phyloP scores from a whole-genome alignment of 2,329 filamentous ascomycete genomes.

The Aspergillus hortae region DNA sequence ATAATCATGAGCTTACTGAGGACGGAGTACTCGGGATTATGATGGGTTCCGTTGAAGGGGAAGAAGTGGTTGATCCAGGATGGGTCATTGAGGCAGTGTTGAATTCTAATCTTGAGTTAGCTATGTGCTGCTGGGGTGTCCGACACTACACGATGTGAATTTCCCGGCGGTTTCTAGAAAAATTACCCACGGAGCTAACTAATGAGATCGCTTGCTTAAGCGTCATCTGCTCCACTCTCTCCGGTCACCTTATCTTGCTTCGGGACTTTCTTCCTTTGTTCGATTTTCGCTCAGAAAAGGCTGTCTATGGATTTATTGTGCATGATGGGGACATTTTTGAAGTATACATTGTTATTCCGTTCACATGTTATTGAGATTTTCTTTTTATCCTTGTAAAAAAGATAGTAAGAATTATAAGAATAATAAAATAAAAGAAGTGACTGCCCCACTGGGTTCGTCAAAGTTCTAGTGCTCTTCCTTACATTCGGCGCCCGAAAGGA shows the following conservation, averaged over 20 bases:
- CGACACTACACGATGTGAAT: too few relatives aligned
- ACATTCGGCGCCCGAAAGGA: slow-evolving; percentile 4
- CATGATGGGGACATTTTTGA: not conserved
- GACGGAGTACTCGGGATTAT: too few relatives aligned
- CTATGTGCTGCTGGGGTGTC: too few relatives aligned
- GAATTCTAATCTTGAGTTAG: too few relatives aligned
- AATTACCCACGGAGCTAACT: slow-evolving; percentile 10
- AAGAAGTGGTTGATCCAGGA: too few relatives aligned
- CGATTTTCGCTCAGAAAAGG: not conserved
- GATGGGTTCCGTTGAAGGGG: too few relatives aligned
- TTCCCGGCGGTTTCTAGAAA: slow-evolving; percentile 10
- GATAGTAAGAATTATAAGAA: not conserved
- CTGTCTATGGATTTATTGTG: not conserved
- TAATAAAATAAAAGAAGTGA: not conserved
- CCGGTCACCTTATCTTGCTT: slow-evolving; percentile 10
- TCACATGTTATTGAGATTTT: not conserved
- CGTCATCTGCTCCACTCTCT: slow-evolving; percentile 13
- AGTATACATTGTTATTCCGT: not conserved
- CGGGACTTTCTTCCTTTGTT: not conserved
- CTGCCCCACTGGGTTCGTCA: slow-evolving; percentile 5
- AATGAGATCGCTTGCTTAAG: slow-evolving; percentile 14
- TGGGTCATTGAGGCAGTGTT: too few relatives aligned
- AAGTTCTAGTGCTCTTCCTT: slow-evolving; percentile 12
- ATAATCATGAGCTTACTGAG: too few relatives aligned
- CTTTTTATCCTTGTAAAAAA: not conserved